phyloP scores from a whole-genome alignment of 2,329 filamentous ascomycete genomes.

The Exophiala oligosperma region DNA sequence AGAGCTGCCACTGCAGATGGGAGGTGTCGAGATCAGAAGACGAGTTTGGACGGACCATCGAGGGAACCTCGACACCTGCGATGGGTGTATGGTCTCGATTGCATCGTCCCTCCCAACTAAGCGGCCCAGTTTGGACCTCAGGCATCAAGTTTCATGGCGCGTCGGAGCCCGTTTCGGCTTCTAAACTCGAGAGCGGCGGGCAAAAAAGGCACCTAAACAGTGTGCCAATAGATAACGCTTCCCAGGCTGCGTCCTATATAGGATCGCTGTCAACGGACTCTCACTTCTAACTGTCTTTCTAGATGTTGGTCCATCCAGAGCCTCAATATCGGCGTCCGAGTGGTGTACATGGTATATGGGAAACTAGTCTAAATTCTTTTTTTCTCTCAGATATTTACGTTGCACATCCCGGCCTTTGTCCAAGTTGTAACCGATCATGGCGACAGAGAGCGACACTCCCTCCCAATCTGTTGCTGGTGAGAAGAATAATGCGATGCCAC shows the following conservation, averaged over 20 bases:
- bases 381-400: constrained; percentile 13
- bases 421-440: constrained; percentile 4
- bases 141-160: constrained; percentile 1
- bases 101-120: neutral
- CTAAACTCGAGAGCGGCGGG: neutral
- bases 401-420: constrained; percentile 5
- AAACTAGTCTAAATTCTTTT: constrained; percentile 1
- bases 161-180: neutral
- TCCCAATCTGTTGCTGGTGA: constrained; percentile 5
- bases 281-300: constrained; percentile 4
- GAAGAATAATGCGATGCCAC: constrained; percentile 7
- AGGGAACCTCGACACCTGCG: neutral
- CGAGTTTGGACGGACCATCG: neutral
- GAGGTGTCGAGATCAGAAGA: neutral
- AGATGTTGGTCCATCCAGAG: constrained; percentile 1
- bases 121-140: neutral
- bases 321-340: constrained; percentile 6
- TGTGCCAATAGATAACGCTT: neutral
- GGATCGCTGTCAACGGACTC: neutral
- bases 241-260: constrained; percentile 5
- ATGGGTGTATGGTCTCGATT: neutral
- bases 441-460: constrained; percentile 8
- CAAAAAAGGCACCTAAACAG: neutral
- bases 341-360: neutral
- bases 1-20: neutral